Conservation (phyloP, 768 basidiomycete genomes). For the Amanita thiersii region DNA sequence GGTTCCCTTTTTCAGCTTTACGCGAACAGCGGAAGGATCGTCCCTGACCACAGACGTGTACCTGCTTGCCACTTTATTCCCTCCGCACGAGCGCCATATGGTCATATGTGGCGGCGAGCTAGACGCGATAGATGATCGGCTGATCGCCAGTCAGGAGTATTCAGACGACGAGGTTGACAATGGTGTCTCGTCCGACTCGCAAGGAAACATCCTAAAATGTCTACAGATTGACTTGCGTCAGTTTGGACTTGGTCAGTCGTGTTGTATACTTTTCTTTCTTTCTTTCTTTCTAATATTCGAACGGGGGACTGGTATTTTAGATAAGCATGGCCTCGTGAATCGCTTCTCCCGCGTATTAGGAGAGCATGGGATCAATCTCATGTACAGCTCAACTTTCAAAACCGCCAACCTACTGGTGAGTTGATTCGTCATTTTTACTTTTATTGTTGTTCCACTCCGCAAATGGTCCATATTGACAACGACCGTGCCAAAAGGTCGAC, state of each 20-base stretch:
- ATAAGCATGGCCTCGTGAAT: constrained; percentile 73
- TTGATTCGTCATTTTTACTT: constrained; percentile 5
- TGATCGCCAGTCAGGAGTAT: constrained; percentile 19
- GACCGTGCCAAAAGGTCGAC: constrained; percentile 32
- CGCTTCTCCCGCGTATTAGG: constrained; percentile 69
- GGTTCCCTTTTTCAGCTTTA: constrained; percentile 79
- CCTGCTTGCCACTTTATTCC: constrained; percentile 63
- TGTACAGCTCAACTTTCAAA: constrained; percentile 81
- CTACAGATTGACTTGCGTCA: constrained; percentile 68
- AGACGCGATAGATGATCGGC: constrained; percentile 43
- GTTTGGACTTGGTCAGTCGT: constrained; percentile 56
- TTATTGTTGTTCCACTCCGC: too few species aligned
- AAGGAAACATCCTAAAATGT: constrained; percentile 46
- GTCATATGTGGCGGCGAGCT: constrained; percentile 67
- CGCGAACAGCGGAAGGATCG: constrained; percentile 67
- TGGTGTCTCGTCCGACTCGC: constrained; percentile 19
- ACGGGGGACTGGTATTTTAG: too few species aligned
- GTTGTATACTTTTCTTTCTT: background rate
- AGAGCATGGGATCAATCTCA: constrained; percentile 69
- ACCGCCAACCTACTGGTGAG: constrained; percentile 71
- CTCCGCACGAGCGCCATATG: constrained; percentile 63
- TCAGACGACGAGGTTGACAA: constrained; percentile 32
- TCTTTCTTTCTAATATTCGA: background rate
- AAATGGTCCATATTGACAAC: background rate
- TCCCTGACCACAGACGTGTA: constrained; percentile 67